phyloP scores from a whole-genome alignment of 2,329 filamentous ascomycete genomes.

The Arthroderma sp. region DNA sequence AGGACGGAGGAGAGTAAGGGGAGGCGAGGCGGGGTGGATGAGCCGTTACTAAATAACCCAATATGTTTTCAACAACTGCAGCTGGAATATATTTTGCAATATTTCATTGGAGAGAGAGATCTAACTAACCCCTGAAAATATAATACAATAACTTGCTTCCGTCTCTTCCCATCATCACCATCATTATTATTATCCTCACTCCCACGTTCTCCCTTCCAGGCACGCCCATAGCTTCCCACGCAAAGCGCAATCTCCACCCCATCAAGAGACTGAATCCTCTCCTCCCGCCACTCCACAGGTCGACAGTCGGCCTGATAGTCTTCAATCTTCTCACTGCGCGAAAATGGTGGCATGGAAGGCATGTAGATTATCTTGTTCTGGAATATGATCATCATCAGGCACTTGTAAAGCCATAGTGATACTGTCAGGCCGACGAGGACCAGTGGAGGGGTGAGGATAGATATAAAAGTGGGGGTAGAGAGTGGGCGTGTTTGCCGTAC shows the following conservation, averaged over 20 bases:
- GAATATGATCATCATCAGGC: slow-evolving; percentile 60
- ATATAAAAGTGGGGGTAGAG: slow-evolving; percentile 20
- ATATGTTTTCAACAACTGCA: not conserved
- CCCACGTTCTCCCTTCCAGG: not conserved
- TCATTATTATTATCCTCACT: not conserved
- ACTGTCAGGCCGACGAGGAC: slow-evolving; percentile 54
- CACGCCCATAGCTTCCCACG: slow-evolving; percentile 26
- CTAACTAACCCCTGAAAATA: slow-evolving; percentile 36
- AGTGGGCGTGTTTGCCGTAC: not conserved
- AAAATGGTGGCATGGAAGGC: slow-evolving; percentile 59
- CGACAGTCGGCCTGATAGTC: slow-evolving; percentile 49
- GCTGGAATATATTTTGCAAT: not conserved
- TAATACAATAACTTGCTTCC: slow-evolving; percentile 27
- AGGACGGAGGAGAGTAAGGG: slow-evolving; percentile 36
- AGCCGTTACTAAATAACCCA: slow-evolving; percentile 21
- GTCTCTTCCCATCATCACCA: not conserved
- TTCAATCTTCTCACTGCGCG: slow-evolving; percentile 52
- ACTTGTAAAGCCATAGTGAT: slow-evolving; percentile 51
- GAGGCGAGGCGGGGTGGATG: slow-evolving; percentile 34
- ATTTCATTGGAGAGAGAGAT: not conserved
- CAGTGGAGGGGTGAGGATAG: slow-evolving; percentile 48
- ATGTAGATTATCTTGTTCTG: slow-evolving; percentile 78
- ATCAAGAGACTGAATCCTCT: slow-evolving; percentile 47
- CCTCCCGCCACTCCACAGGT: slow-evolving; percentile 55
- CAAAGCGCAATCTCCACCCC: slow-evolving; percentile 52